Evolutionary conservation across 495 filamentous ascomycete species (phyloP), one percentile per base, ranked within the genome.

Genomic region (Trichodelitschia bisporula): DNA sequence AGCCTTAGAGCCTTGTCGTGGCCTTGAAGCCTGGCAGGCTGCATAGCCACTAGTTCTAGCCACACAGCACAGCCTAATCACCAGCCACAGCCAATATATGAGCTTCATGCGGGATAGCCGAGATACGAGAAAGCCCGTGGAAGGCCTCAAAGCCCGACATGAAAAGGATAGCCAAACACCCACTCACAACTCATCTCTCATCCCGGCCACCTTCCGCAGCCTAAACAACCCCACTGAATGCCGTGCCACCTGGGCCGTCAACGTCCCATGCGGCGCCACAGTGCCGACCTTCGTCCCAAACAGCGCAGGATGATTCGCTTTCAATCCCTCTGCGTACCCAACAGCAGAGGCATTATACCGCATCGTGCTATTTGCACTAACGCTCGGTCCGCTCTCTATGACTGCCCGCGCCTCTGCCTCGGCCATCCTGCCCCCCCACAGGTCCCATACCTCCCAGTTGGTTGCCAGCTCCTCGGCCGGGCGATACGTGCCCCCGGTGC

Each of bases 391-490:
- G 0, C 44, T 50, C 15, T 44, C 36, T 13, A 65, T 51, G 36
- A 64, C 54, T 4, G 49, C 39, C 18, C 39, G 33, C 0, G 59
- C 61, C 19, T 50, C 53, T 3, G 26, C 47, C 17, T 57, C 45
- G 28, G 34, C 42, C 61, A 68, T 63, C 4, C 63, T 47, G 23
- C 55, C 53, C 12, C 51, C 62, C 64, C 64, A 69, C 1, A 68
- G 46, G 39, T 69, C 62, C 33, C 59, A 56, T 0, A 68, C 47
- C 35, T 61, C 58, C 62, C 63, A 67, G 0, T 36, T 40, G 18
- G 41, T 27, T 35, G 44, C 35, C 9, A 49, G 41, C 16, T 55
- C 40, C 35, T 52, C 42, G 3, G 40, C 30, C 5, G 51, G 52
- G n/a, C n/a, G n/a, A n/a, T n/a, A n/a, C n/a, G 43, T 51, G 18